phyloP scores from a whole-genome alignment of 169 alveolate genomes.

The Ichthyophthirius multifiliis region DNA sequence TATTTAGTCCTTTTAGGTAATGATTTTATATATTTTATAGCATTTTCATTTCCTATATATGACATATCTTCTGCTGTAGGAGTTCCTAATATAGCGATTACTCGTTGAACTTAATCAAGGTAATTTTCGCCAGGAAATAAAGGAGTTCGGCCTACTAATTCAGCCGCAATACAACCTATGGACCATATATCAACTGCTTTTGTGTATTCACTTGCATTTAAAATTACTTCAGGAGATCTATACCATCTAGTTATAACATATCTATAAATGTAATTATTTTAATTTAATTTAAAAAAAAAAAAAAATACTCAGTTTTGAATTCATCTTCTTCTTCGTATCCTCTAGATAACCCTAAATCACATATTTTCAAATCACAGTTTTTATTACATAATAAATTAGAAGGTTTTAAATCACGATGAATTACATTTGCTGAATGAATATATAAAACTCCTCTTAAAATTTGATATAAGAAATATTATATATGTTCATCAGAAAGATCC shows the following conservation, averaged over 20 bases:
- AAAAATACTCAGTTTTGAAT: slow-evolving; percentile 30
- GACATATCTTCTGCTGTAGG: slow-evolving; percentile 82
- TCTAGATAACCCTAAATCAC: slow-evolving; percentile 89
- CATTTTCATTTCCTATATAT: slow-evolving; percentile 77
- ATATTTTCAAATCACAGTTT: slow-evolving; percentile 86
- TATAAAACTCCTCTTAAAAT: slow-evolving; percentile 79
- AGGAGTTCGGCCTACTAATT: slow-evolving; percentile 87
- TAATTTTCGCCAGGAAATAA: slow-evolving; percentile 93
- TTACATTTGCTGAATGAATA: slow-evolving; percentile 84
- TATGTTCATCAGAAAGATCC: slow-evolving; percentile 90
- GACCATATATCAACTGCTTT: slow-evolving; percentile 94
- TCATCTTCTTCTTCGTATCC: slow-evolving; percentile 63
- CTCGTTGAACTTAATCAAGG: slow-evolving; percentile 87
- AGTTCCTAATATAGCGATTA: slow-evolving; percentile 77
- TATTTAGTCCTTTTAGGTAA: slow-evolving; percentile 78
- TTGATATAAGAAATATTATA: slow-evolving; percentile 84
- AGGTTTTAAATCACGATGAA: slow-evolving; percentile 87
- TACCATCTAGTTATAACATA: slow-evolving; percentile 94
- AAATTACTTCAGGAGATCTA: slow-evolving; percentile 93
- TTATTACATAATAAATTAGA: slow-evolving; percentile 75
- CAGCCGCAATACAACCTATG: slow-evolving; percentile 94
- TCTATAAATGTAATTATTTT: slow-evolving; percentile 51
- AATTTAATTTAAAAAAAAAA: not conserved
- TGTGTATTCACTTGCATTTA: slow-evolving; percentile 84
- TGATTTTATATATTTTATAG: slow-evolving; percentile 75